Evolutionary conservation across 768 basidiomycete species (phyloP).

Genomic region (Leccinum boreale): DNA sequence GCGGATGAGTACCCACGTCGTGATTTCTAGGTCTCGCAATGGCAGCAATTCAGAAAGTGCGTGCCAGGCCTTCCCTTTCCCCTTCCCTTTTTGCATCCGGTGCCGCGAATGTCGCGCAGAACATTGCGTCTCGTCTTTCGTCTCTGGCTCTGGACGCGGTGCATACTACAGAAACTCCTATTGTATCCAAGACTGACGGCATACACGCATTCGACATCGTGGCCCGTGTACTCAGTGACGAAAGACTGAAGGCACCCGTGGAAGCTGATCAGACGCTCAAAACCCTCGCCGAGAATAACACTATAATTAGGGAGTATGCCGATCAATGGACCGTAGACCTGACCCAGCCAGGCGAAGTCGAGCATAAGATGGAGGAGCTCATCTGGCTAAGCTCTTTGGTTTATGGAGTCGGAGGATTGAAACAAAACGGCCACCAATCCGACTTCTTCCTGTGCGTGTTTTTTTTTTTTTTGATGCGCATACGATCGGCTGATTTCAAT

Average conservation of each 20-base stretch:
- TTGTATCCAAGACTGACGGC: constrained; percentile 1
- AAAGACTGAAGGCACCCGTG: constrained; percentile 22
- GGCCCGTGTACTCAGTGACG: constrained; percentile 50
- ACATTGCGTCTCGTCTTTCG: constrained; percentile 2
- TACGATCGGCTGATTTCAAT: neutral
- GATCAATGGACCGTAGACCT: constrained; percentile 43
- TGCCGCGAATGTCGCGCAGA: neutral
- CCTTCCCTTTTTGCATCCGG: constrained; percentile 8
- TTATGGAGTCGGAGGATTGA: constrained; percentile 56
- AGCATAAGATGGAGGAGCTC: constrained; percentile 62
- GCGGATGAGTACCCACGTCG: neutral
- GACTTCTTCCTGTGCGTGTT: constrained; percentile 50
- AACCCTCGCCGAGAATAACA: neutral
- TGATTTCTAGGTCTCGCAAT: constrained; percentile 23
- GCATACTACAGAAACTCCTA: neutral
- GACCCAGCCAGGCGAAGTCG: constrained; percentile 35
- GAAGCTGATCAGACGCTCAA: constrained; percentile 23
- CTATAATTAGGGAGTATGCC: constrained; percentile 19
- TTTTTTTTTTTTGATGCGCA: neutral
- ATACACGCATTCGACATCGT: constrained; percentile 47
- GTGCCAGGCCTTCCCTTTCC: constrained; percentile 33
- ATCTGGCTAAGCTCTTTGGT: constrained; percentile 52
- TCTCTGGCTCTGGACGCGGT: constrained; percentile 7
- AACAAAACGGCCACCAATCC: constrained; percentile 41
- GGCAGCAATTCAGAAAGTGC: constrained; percentile 28